Conservation (phyloP, 257 asterid species). For the Primulina tabacum region DNA sequence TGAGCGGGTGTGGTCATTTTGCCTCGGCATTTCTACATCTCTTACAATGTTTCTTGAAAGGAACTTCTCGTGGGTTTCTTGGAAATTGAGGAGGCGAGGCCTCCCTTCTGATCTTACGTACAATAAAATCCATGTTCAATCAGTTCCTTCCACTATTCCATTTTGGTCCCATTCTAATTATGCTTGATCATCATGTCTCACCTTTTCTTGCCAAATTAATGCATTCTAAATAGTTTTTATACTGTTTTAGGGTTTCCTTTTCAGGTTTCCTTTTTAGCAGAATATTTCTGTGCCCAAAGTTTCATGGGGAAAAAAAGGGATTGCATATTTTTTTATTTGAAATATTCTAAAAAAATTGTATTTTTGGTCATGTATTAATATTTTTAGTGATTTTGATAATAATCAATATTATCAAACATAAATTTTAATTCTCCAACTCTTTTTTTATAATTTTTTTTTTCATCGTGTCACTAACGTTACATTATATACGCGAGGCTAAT, state of each 20-base stretch:
- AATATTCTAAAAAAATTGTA: no score
- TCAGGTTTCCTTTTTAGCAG: not conserved
- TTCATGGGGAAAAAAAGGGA: no score
- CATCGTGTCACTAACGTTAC: no score
- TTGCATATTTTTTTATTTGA: no score
- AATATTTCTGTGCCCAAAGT: no score
- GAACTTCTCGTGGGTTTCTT: constrained; percentile 29
- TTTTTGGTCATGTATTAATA: no score
- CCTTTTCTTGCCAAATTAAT: not conserved
- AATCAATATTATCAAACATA: no score
- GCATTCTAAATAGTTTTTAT: not conserved
- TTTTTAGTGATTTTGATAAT: no score
- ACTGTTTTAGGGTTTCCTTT: not conserved
- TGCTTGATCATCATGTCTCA: not conserved
- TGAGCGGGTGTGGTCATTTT: constrained; percentile 29
- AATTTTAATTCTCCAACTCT: no score
- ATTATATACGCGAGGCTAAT: no score
- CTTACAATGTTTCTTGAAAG: constrained; percentile 24
- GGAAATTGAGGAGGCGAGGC: constrained; percentile 16
- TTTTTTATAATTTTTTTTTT: no score
- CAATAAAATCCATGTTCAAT: constrained; percentile 7
- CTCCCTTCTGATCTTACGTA: not conserved
- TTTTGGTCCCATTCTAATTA: constrained; percentile 15
- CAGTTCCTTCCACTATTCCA: constrained; percentile 20
- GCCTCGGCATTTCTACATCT: constrained; percentile 28